Conservation (phyloP, 148 eudicot species). For the Rheum nobile region DNA sequence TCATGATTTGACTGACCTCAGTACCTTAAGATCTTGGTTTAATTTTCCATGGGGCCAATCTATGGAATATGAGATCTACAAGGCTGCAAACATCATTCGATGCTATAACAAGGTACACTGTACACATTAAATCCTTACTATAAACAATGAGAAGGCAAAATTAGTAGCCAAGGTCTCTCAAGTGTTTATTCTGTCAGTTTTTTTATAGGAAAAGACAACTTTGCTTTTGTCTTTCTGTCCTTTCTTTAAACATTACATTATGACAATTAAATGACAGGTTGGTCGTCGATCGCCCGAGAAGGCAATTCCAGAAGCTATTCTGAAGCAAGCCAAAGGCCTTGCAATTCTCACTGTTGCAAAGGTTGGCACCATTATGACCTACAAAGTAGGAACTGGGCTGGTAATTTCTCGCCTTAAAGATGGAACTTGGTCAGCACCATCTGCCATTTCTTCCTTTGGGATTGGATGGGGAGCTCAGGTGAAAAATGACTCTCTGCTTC, state of each 20-base stretch:
- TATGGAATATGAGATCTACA: conserved; percentile 67
- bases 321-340: conserved; percentile 57
- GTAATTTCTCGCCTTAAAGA: conserved; percentile 56
- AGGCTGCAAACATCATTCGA: conserved; percentile 49
- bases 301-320: conserved; percentile 49
- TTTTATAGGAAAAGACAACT: not conserved
- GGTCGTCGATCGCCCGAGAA: conserved; percentile 39
- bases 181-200: too few species aligned
- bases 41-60: conserved; percentile 73
- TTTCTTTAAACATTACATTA: not conserved
- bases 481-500: not conserved
- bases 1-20: conserved; percentile 67
- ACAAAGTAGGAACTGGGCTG: conserved; percentile 55
- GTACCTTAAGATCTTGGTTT: conserved; percentile 70
- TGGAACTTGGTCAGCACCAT: conserved; percentile 64
- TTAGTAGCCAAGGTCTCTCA: not conserved
- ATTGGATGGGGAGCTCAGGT: conserved; percentile 75
- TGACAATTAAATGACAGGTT: conserved; percentile 23
- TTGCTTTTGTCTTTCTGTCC: not conserved
- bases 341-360: conserved; percentile 61
- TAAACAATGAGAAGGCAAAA: not conserved
- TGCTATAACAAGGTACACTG: conserved; percentile 40
- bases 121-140: not conserved
- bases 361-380: conserved; percentile 44
- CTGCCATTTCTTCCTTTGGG: conserved; percentile 61